Percentiles rank a stretch among this genome's conserved stretches.
Evolutionary conservation across 192 early-diverging fungal species (phyloP).

Genomic region (Backusella circina): DNA sequence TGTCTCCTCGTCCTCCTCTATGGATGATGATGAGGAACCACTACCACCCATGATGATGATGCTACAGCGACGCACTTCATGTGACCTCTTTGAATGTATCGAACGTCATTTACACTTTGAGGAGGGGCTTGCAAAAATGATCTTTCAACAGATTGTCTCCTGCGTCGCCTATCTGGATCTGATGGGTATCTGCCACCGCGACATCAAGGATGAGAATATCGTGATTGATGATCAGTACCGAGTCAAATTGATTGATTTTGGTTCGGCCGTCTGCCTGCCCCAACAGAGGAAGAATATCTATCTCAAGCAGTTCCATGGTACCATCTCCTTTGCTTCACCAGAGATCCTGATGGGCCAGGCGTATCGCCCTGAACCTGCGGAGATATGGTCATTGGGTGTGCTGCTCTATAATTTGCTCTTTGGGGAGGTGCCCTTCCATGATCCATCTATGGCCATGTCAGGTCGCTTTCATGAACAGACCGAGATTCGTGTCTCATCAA

Average conservation of each 20-base stretch:
- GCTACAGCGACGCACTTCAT: conserved; percentile 49
- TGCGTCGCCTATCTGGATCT: conserved; percentile 49
- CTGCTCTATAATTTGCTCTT: conserved; percentile 62
- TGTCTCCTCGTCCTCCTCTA: conserved; percentile 1
- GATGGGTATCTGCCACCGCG: conserved; percentile 73
- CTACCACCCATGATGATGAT: conserved; percentile 27
- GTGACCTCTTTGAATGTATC: conserved; percentile 67
- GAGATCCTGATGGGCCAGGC: conserved; percentile 58
- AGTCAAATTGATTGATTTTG: conserved; percentile 74
- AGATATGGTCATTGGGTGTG: conserved; percentile 69
- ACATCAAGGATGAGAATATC: conserved; percentile 71
- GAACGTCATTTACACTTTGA: conserved; percentile 52
- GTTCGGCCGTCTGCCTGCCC: conserved; percentile 51
- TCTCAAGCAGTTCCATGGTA: conserved; percentile 60
- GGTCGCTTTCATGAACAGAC: conserved; percentile 39
- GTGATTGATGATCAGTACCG: conserved; percentile 54
- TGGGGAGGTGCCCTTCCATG: conserved; percentile 59
- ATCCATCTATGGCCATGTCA: conserved; percentile 48
- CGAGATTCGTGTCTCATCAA: conserved; percentile 38
- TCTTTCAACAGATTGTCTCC: conserved; percentile 56
- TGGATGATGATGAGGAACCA: conserved; percentile 16
- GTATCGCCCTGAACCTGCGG: conserved; percentile 53
- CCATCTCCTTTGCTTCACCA: conserved; percentile 64
- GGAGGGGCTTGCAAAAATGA: conserved; percentile 48
- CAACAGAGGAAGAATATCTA: conserved; percentile 17